phyloP scores from a whole-genome alignment of 192 early-diverging fungal genomes.

The Coemansia pectinata region DNA sequence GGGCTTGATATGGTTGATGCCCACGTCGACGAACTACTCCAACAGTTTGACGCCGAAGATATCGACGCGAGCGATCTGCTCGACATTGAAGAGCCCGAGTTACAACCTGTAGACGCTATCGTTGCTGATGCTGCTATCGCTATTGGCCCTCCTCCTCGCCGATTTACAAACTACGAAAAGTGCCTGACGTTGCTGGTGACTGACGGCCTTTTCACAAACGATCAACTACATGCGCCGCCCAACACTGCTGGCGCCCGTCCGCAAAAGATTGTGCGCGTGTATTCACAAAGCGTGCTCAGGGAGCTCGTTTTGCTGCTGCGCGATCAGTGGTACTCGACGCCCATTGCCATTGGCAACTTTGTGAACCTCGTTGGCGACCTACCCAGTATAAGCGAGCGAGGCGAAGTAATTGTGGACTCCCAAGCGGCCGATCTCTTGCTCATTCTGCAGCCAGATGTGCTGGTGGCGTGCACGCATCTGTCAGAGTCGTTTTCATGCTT shows the following conservation, averaged over 20 bases:
- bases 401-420: conserved; percentile 58
- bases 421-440: conserved; percentile 53
- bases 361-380: conserved; percentile 52
- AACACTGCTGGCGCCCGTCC: conserved; percentile 9
- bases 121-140: not conserved
- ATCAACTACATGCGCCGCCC: conserved; percentile 8
- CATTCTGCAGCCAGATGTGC: conserved; percentile 78
- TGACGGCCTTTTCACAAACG: conserved; percentile 25
- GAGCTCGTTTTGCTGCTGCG: conserved; percentile 58
- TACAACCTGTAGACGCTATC: not conserved
- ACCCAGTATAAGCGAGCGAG: conserved; percentile 1
- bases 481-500: conserved; percentile 76
- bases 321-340: conserved; percentile 67
- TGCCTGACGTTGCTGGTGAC: conserved; percentile 43
- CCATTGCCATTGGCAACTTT: conserved; percentile 63
- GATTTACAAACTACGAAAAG: conserved; percentile 28
- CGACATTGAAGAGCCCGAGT: not conserved
- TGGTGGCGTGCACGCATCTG: conserved; percentile 76
- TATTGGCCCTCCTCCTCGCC: not conserved
- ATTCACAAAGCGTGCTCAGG: conserved; percentile 36
- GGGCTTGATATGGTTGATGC: conserved; percentile 22
- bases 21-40: conserved; percentile 20
- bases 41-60: conserved; percentile 5
- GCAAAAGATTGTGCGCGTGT: conserved; percentile 45
- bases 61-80: not conserved